Evolutionary conservation across 441 rosid species (phyloP).

Genomic region (Adansonia rubrostipa): DNA sequence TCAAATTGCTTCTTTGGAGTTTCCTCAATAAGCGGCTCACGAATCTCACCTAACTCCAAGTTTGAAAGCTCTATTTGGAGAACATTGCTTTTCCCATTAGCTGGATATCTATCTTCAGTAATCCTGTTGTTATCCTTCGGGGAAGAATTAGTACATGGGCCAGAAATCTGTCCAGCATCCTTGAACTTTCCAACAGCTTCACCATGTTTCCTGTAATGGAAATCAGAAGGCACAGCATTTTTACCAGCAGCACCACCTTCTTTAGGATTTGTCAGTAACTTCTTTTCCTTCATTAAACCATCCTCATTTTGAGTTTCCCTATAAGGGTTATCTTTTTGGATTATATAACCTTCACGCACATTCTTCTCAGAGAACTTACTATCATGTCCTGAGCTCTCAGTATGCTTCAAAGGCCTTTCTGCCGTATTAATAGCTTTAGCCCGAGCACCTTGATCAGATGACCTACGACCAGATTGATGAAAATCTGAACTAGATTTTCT

Average conservation of each 20-base stretch:
- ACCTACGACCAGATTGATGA: constrained; percentile 46
- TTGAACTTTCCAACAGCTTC: constrained; percentile 60
- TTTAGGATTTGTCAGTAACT: constrained; percentile 52
- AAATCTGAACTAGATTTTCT: constrained; percentile 58
- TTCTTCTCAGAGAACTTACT: constrained; percentile 53
- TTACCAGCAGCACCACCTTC: constrained; percentile 62
- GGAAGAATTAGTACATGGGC: constrained; percentile 47
- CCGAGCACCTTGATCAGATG: constrained; percentile 47
- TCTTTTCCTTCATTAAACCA: constrained; percentile 51
- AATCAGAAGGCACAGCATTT: constrained; percentile 51
- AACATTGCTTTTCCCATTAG: constrained; percentile 52
- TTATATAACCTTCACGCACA: constrained; percentile 49
- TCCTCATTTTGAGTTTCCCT: constrained; percentile 60
- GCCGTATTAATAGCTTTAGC: constrained; percentile 48
- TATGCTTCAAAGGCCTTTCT: constrained; percentile 51
- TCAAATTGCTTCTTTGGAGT: constrained; percentile 62
- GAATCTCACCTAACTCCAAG: constrained; percentile 95
- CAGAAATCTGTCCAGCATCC: constrained; percentile 58
- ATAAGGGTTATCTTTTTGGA: constrained; percentile 53
- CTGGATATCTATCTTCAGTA: constrained; percentile 43
- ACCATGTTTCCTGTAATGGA: constrained; percentile 49
- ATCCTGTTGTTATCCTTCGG: constrained; percentile 54
- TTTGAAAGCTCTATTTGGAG: constrained; percentile 84
- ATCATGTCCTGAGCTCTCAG: constrained; percentile 52
- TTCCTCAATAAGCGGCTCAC: constrained; percentile 66